These are phyloP conservation scores for Trypanosoma boissoni DNA, from an alignment of 208 protist species.

Conservation along the genomic window DNA sequence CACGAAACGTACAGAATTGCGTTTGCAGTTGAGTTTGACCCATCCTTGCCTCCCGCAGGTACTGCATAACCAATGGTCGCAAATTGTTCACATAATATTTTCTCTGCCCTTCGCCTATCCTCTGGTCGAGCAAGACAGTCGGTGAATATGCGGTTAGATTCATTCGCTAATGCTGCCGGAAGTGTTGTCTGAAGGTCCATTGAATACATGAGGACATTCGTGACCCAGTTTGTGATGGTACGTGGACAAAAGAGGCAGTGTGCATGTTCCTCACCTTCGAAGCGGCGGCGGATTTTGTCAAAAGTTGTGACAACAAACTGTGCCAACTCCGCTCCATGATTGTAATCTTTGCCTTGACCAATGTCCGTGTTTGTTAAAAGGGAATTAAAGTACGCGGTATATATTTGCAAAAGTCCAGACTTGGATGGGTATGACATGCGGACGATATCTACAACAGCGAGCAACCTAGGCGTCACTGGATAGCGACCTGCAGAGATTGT, in stretches of 20 bases:
- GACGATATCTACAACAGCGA: conserved; percentile 91
- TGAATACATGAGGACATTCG: conserved; percentile 91
- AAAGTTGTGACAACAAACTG: conserved; percentile 93
- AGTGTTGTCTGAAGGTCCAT: conserved; percentile 85
- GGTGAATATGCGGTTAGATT: conserved; percentile 91
- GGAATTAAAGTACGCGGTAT: conserved; percentile 84
- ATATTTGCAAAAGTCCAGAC: conserved; percentile 89
- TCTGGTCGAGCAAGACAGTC: conserved; percentile 90
- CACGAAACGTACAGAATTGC: conserved; percentile 89
- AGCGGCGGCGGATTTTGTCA: conserved; percentile 84
- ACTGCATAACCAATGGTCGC: conserved; percentile 79
- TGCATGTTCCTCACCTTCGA: conserved; percentile 92
- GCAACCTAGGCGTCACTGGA: conserved; percentile 92
- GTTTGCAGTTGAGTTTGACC: conserved; percentile 60
- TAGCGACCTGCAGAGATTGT: conserved; percentile 88
- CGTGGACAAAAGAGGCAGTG: conserved; percentile 97
- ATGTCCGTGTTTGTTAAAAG: conserved; percentile 62
- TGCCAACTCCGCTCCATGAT: conserved; percentile 80
- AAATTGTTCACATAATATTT: conserved; percentile 80
- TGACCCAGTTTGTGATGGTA: conserved; percentile 93
- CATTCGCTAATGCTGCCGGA: conserved; percentile 91
- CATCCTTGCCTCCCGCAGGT: conserved; percentile 50
- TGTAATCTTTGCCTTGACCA: conserved; percentile 61
- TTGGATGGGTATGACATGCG: conserved; percentile 91
- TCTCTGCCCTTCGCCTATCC: conserved; percentile 59